Evolutionary conservation across 176 grass and related monocot species (phyloP), one percentile per base, ranked within the genome.

Genomic region (Metroxylon sagu): DNA sequence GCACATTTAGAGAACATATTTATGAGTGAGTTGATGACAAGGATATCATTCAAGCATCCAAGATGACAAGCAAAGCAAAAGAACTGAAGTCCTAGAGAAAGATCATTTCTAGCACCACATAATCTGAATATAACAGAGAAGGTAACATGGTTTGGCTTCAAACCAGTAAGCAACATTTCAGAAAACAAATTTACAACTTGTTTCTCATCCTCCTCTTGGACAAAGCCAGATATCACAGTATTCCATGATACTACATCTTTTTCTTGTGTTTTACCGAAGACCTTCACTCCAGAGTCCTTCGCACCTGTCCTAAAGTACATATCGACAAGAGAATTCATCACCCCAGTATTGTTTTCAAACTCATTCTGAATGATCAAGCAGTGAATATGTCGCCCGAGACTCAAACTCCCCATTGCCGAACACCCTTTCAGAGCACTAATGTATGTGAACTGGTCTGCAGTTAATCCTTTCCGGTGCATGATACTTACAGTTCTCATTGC

Each of bases 221-320:
- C 18, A 1, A 77, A 74, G 18, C 73, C 28, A 1, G 73, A 83
- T 54, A 83, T 70, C 52, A 76, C 5, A 1, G 80, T 83, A 17
- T 88, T 88, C 85, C 85, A 88, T 25, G 85, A 88, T 66, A 83
- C 49, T 0, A 61, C 54, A 67, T 83, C 80, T 43, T 83, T 88
- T 0, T 49, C 25, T 6, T 0, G 25, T 61, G 83, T 83, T 54
- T 52, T 76, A 23, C n/a, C 6, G 23, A 80, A 83, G 51, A 62
- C 27, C 5, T 17, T 70, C 52, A 74, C n/a, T 4, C 76, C 85
- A 43, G 2, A 25, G 52, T 21, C 72, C 64, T 62, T 70, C 49
- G 48, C 19, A 1, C 79, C 59, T 2, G 48, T 29, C 58, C 43
- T 88, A n/a, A 79, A 83, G 64, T 88, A 88, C 76, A 83, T 72